Evolutionary conservation across 257 asterid genomes (phyloP), one percentile per base, ranked within the genome.

Genomic region (Coffea canephora): DNA sequence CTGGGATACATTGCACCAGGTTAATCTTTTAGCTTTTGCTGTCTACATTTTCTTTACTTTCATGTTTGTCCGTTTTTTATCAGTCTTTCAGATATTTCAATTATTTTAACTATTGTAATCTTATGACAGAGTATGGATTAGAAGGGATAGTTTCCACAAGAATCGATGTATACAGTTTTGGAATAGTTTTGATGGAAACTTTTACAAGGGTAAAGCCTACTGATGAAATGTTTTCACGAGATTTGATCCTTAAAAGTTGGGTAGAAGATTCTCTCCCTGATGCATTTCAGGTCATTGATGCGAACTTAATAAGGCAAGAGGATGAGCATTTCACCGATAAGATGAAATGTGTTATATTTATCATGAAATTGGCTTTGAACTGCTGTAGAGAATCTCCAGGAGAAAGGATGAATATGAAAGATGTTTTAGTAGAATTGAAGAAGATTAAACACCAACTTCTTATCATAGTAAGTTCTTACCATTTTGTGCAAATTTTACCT

Each of bases 301-400:
- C 52, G 0, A 75, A 57, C 65, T 78, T 87, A 72, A 14, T 82
- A 69, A 69, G 23, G 14, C 73, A 31, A 19, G 84, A 71, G 18
- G 87, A 86, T 19, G 13, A 71, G 11, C 8, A 70, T 19, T 31
- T 23, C 16, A 8, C 18, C 27, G 68, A 61, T 23, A 86, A 74
- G 61, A 5, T 77, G 16, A 73, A 84, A 50, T 82, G 85, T 54
- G 31, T 84, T 21, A 67, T 81, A 13, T 82, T 78, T 14, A 82
- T 84, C 43, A 36, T 84, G 76, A 82, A 84, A 72, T 69, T 86
- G 59, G 87, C 87, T 45, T 69, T 86, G 59, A 70, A 71, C 14
- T 87, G 92, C 81, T 77, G 78, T 49, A 52, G 36, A 12, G 54
- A 67, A 75, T 81, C 69, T 69, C 85, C 91, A 8, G 46, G 11